Percentiles rank a stretch among this genome's conserved stretches.
These are phyloP conservation scores for Spizellomyces sp. DNA, from an alignment of 192 early-diverging fungal genomes.

Conservation along the genomic window DNA sequence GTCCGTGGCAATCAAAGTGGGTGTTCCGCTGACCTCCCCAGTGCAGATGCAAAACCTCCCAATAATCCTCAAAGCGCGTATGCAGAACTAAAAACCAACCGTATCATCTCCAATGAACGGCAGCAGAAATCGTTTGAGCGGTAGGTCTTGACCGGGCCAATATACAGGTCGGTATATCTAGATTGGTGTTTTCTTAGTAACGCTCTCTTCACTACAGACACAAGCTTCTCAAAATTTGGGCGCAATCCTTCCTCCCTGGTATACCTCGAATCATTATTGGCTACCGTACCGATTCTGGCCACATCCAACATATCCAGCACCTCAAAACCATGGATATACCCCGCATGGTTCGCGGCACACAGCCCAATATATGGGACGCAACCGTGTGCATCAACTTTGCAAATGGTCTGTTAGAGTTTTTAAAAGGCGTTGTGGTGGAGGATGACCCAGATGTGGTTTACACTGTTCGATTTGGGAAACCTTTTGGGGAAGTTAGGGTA, in stretches of 20 bases:
- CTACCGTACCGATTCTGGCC: constrained; percentile 78
- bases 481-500: neutral
- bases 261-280: constrained; percentile 83
- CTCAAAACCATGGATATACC: constrained; percentile 84
- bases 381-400: constrained; percentile 87
- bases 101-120: constrained; percentile 51
- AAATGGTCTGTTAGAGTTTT: constrained; percentile 54
- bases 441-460: constrained; percentile 36
- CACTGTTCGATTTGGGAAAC: constrained; percentile 13
- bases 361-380: constrained; percentile 75
- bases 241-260: constrained; percentile 91
- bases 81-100: constrained; percentile 88
- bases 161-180: no score
- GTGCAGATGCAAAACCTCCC: constrained; percentile 19
- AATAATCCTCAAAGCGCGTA: constrained; percentile 60
- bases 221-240: constrained; percentile 91
- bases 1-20: neutral
- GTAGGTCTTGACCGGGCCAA: constrained; percentile 33
- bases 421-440: constrained; percentile 27
- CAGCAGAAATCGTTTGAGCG: constrained; percentile 64
- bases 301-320: constrained; percentile 55
- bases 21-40: neutral
- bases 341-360: constrained; percentile 64
- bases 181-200: neutral
- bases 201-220: constrained; percentile 37